Percentiles rank a stretch among this genome's conserved stretches.
phyloP scores from a whole-genome alignment of 768 basidiomycete genomes.

The Mycena metata region DNA sequence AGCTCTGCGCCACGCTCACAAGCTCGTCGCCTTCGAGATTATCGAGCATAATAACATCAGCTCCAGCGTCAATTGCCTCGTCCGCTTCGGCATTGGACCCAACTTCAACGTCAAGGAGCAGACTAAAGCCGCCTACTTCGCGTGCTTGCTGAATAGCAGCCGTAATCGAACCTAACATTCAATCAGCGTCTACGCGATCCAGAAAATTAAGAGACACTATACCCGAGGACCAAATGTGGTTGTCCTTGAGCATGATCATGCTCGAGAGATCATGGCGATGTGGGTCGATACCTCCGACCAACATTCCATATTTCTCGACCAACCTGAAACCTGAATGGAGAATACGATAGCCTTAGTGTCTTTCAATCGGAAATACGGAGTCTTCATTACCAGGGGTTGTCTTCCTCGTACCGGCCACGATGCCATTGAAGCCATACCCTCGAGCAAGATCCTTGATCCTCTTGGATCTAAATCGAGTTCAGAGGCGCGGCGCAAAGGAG shows the following conservation, averaged over 20 bases:
- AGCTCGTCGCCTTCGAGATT: conserved; percentile 89
- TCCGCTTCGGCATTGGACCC: conserved; percentile 90
- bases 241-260: conserved; percentile 99
- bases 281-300: conserved; percentile 95
- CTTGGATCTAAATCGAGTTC: conserved; percentile 73
- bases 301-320: conserved; percentile 99
- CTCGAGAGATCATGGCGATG: conserved; percentile 97
- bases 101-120: conserved; percentile 95
- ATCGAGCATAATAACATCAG: conserved; percentile 95
- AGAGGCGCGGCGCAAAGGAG: conserved; percentile 13
- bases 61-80: conserved; percentile 97
- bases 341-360: conserved; percentile 12
- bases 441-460: conserved; percentile 83
- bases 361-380: background rate
- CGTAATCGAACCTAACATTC: conserved; percentile 83
- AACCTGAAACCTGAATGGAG: conserved; percentile 81
- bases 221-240: conserved; percentile 99
- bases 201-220: conserved; percentile 36
- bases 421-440: conserved; percentile 84
- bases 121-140: conserved; percentile 89
- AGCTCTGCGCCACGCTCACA: conserved; percentile 70
- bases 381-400: conserved; percentile 85
- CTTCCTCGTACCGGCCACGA: conserved; percentile 95
- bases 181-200: conserved; percentile 25
- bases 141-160: conserved; percentile 89